Base-by-base conservation (phyloP, 2,329 filamentous ascomycete species). In the Alternaria brassicae region DNA sequence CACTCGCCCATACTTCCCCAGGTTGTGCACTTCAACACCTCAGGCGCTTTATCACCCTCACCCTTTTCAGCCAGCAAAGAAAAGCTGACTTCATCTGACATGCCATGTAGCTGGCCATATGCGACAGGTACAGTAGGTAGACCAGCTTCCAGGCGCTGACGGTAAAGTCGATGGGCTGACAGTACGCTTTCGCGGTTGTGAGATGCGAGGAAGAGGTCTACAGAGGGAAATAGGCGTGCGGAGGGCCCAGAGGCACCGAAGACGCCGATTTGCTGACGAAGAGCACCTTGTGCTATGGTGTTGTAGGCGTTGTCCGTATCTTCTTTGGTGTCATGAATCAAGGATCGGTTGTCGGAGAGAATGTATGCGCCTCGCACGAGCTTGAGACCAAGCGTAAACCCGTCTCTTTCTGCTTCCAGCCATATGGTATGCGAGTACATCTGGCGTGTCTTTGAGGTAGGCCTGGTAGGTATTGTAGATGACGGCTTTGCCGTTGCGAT, bases 51-150 rank as follows among this genome's bases (percentile, higher is more conserved):
- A 2, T 65, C 66, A 34, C 63, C 61, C 4, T 55, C 63, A 9
- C 59, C 61, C 34, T 60, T 66, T 57, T 74, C 63, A 6, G 63
- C 63, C 37, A 75, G 56, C 15, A 77, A 55, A 25, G 73, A 80
- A 60, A 85, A 84, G 62, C 90, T 93, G 47, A 97, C 88, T 74
- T 97, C 93, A 69, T 97, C 94, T 1, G 94, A 94, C 94, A 98
- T 98, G 32, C 94, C 93, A 81, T 95, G 91, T 1, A 97, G 85
- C 79, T 97, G 93, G 2, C 90, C 91, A 75, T 91, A 93, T 3
- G 78, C 77, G n/a, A 86, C 78, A 1, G 82, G 79, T 1, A 85
- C 81, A 4, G 81, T 80, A 2, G 77, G 72, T 30, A 84, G 71
- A 10, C 80, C 80, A 15, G 67, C 68, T 21, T 63, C 63, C 12